Conservation (phyloP, 257 asterid species). For the Ocimum tenuiflorum region DNA sequence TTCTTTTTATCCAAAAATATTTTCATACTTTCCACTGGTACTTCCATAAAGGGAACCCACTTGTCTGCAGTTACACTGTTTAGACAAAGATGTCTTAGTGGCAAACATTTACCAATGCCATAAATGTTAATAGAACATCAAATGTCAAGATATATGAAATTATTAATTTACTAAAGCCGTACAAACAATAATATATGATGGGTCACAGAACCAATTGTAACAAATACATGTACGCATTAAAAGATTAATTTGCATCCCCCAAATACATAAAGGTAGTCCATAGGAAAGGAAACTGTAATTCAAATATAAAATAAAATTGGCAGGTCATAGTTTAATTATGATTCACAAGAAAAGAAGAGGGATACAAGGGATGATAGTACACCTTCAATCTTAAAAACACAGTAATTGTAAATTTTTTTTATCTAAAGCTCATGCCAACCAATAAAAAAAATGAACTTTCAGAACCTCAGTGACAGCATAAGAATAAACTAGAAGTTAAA, state of each 20-base stretch:
- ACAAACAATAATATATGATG: too few species aligned
- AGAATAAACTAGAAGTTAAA: background rate
- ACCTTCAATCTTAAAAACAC: too few species aligned
- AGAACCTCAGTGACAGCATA: background rate
- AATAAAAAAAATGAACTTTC: background rate
- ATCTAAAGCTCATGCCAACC: background rate
- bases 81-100: slow-evolving; percentile 8
- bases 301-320: too few species aligned
- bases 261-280: too few species aligned
- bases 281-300: too few species aligned
- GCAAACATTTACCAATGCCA: background rate
- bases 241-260: background rate
- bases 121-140: background rate
- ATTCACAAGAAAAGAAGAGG: too few species aligned
- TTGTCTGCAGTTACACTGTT: slow-evolving; percentile 88
- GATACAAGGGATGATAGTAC: too few species aligned
- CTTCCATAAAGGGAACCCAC: slow-evolving; percentile 88
- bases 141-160: background rate
- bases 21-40: slow-evolving; percentile 61
- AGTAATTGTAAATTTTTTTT: too few species aligned
- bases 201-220: background rate
- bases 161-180: too few species aligned
- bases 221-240: background rate
- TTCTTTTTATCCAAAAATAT: slow-evolving; percentile 74
- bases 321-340: too few species aligned